A percentile compares a stretch with the other conserved stretches of the same genome.
Evolutionary conservation across 371 early-diverging fungal genomes (phyloP).

Genomic region (Entomophthora muscae): DNA sequence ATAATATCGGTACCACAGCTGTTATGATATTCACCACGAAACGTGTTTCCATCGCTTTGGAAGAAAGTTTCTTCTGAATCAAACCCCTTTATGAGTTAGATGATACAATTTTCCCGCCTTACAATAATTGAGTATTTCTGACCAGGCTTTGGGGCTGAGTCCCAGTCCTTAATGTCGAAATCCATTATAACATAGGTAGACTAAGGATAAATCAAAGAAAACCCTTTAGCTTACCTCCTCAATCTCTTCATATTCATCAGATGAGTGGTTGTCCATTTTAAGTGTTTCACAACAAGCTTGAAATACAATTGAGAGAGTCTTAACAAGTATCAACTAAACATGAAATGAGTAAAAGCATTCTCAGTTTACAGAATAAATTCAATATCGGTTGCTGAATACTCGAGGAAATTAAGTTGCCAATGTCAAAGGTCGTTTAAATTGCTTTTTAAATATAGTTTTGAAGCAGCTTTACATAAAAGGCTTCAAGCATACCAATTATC

Average conservation of each 20-base stretch:
- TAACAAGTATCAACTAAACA: no score
- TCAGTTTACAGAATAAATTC: no score
- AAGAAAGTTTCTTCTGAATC: background rate
- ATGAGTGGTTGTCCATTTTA: no score
- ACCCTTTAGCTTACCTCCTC: background rate
- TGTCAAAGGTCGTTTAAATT: no score
- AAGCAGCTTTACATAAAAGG: no score
- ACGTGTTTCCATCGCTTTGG: background rate
- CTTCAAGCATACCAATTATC: no score
- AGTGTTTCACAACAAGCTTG: background rate
- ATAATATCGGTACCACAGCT: background rate
- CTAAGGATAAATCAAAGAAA: background rate
- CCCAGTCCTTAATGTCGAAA: background rate
- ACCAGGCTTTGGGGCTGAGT: background rate
- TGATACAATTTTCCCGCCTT: background rate
- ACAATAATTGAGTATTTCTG: background rate
- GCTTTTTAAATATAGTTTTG: no score
- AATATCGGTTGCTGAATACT: no score
- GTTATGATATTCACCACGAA: background rate
- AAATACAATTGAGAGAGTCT: background rate
- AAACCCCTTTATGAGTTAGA: background rate
- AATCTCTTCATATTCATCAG: background rate
- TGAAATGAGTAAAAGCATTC: no score
- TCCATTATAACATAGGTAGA: background rate
- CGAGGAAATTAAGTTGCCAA: no score